phyloP scores from a whole-genome alignment of 805 yeast genomes.

The Brettanomyces anomalus region DNA sequence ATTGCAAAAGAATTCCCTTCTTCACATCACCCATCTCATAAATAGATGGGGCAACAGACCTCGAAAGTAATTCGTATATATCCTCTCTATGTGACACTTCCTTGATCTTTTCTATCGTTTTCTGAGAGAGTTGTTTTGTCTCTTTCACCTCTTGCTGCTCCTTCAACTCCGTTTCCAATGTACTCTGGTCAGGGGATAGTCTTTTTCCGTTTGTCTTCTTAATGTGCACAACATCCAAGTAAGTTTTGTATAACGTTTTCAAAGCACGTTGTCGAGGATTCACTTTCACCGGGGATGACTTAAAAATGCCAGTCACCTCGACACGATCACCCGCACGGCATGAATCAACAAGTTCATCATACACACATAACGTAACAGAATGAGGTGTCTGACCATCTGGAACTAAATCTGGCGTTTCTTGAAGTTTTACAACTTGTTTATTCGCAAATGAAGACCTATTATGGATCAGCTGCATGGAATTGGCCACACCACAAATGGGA shows the following conservation, averaged over 20 bases:
- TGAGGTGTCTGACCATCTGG: slow-evolving; percentile 99
- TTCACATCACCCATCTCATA: slow-evolving; percentile 95
- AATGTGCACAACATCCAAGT: slow-evolving; percentile 88
- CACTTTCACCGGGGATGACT: slow-evolving; percentile 85
- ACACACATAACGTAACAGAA: slow-evolving; percentile 85
- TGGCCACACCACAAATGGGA: slow-evolving; percentile 67
- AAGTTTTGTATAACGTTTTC: slow-evolving; percentile 82
- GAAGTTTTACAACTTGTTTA: slow-evolving; percentile 87
- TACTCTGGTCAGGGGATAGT: slow-evolving; percentile 70
- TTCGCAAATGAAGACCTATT: slow-evolving; percentile 91
- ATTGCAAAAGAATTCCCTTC: slow-evolving; percentile 84
- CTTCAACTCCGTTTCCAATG: slow-evolving; percentile 49
- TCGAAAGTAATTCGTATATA: slow-evolving; percentile 73
- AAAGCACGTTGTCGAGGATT: slow-evolving; percentile 79
- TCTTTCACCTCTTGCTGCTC: slow-evolving; percentile 73
- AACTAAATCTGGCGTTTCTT: slow-evolving; percentile 73
- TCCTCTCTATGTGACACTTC: slow-evolving; percentile 62
- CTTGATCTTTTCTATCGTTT: slow-evolving; percentile 58
- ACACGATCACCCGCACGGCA: slow-evolving; percentile 95
- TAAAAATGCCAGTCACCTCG: slow-evolving; percentile 90
- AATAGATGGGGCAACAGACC: slow-evolving; percentile 95
- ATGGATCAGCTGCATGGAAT: slow-evolving; percentile 86
- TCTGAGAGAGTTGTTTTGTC: slow-evolving; percentile 54
- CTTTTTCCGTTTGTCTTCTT: slow-evolving; percentile 78
- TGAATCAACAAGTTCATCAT: slow-evolving; percentile 90